Conservation (phyloP, 345 rosid species). For the Heritiera littoralis region DNA sequence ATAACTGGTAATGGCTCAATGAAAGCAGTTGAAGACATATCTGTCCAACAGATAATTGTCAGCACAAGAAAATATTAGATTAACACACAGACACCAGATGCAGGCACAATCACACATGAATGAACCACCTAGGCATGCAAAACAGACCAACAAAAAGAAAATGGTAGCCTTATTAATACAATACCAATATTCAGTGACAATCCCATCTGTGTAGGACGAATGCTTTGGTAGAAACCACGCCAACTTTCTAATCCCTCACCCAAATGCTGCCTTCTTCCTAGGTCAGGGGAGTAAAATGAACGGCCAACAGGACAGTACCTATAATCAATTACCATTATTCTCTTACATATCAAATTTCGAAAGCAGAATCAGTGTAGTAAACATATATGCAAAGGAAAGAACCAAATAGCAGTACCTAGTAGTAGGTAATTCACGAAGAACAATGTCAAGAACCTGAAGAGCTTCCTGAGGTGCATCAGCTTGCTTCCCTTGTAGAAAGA, state of each 20-base stretch:
- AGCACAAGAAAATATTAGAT: background rate
- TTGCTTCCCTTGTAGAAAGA: conserved; percentile 80
- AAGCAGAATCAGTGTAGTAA: background rate
- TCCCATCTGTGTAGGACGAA: conserved; percentile 97
- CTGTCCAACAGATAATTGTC: conserved; percentile 34
- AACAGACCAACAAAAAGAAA: conserved; percentile 12
- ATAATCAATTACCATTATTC: conserved; percentile 20
- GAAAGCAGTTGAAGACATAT: conserved; percentile 97
- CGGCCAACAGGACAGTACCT: conserved; percentile 92
- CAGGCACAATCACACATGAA: background rate
- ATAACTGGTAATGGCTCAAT: conserved; percentile 87
- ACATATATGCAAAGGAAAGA: conserved; percentile 8
- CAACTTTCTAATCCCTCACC: conserved; percentile 98
- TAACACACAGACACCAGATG: background rate
- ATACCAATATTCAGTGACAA: conserved; percentile 82
- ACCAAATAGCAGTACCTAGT: conserved; percentile 41
- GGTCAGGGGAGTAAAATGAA: conserved; percentile 83
- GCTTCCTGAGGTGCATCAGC: conserved; percentile 98
- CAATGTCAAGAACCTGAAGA: conserved; percentile 95
- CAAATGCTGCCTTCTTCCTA: conserved; percentile 75
- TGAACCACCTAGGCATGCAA: background rate
- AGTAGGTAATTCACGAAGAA: conserved; percentile 90
- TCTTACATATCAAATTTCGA: background rate
- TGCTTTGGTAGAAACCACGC: conserved; percentile 98
- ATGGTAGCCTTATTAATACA: conserved; percentile 23